Evolutionary conservation across 805 yeast genomes (phyloP), one percentile per base, ranked within the genome.

Genomic region (Isabelozyma rhagii): DNA sequence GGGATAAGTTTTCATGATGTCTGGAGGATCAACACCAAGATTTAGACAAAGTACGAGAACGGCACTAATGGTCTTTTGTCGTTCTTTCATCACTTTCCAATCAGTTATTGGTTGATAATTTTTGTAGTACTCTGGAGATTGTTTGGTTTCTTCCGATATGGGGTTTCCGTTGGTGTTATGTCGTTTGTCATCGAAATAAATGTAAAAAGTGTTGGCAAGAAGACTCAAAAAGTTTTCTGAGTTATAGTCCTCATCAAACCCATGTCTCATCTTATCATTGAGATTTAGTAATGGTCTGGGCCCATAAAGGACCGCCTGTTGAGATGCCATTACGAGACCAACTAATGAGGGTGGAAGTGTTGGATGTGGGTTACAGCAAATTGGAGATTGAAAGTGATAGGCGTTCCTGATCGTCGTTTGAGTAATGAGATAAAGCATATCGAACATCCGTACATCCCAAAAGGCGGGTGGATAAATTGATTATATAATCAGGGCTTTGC

Each of bases 1-100:
- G 1, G 97, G 97, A 53, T 88, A 90, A 0, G 97, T 90, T 64
- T 91, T 89, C 63, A 89, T 83, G 27, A 92, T 83, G 67, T 94
- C 99, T 0, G 99, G 99, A 2, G 99, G 99, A 57, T 93, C 98
- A 1, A 94, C 97, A 8, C 98, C 97, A 25, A 93, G 68, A 62
- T 94, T 94, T 39, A 94, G 73, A 66, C 99, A 94, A 45, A 94
- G 72, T 45, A 94, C 91, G 8, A 94, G 73, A 13, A 97, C 97
- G 0, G 97, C 99, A 48, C 89, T 85, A 10, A 92, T 90, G 1
- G 99, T 94, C 63, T 92, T 88, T 61, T 88, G 96, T 42, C 97
- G 81, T 57, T 91, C 97, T 52, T 86, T 83, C 78, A 90, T 87
- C 29, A 85, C 80, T 55, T 96, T 87, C 99, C 99, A 94, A 62